phyloP scores from a whole-genome alignment of 345 rosid species.

The Psidium friedrichsthalianum region DNA sequence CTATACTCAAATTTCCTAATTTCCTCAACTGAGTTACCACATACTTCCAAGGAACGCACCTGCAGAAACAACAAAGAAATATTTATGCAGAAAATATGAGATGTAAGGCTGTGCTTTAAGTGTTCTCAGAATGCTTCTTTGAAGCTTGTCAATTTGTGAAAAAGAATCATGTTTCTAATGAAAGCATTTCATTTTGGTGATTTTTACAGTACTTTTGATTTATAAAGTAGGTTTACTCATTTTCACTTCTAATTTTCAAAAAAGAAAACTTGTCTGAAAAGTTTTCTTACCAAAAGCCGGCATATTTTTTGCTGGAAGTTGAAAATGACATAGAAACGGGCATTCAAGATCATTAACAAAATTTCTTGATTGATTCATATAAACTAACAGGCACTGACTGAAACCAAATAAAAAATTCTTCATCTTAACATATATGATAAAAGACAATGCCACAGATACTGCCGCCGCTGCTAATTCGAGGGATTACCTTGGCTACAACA shows the following conservation, averaged over 20 bases:
- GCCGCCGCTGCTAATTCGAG: neutral
- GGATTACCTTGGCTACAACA: conserved; percentile 68
- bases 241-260: neutral
- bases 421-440: neutral
- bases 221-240: neutral
- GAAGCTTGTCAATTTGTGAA: neutral
- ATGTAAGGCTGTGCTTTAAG: neutral
- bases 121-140: neutral
- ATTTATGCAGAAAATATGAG: neutral
- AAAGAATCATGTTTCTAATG: neutral
- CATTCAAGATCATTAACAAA: neutral
- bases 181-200: neutral
- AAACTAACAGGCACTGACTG: neutral
- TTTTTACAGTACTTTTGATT: neutral
- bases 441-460: neutral
- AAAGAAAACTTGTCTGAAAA: neutral
- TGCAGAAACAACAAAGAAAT: conserved; percentile 15
- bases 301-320: neutral
- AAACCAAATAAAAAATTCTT: neutral
- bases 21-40: conserved; percentile 41
- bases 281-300: neutral
- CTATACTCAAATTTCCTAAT: conserved; percentile 67
- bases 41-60: conserved; percentile 60
- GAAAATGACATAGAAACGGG: neutral
- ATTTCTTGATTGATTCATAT: neutral